Conservation (phyloP, 2,329 filamentous ascomycete genomes). For the Cladorrhinum sp. region DNA sequence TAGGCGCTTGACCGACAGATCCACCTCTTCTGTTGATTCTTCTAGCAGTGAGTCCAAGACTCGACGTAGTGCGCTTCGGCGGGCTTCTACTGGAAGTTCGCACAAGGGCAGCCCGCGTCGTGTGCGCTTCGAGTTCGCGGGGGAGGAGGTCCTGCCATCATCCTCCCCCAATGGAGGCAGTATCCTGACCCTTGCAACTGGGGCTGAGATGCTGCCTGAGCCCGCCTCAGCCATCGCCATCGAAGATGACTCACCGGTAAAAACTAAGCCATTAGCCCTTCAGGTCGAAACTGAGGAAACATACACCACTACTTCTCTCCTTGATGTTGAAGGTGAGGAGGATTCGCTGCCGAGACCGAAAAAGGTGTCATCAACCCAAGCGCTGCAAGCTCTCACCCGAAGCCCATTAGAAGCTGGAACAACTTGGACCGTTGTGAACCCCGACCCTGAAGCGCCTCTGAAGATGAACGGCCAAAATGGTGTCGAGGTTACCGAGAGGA, state of each 20-base stretch:
- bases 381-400: constrained; percentile 36
- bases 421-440: constrained; percentile 35
- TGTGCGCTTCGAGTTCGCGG: constrained; percentile 61
- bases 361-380: constrained; percentile 38
- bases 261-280: background rate
- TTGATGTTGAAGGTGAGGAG: constrained; percentile 33
- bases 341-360: constrained; percentile 34
- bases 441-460: constrained; percentile 20
- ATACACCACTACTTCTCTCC: constrained; percentile 28
- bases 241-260: constrained; percentile 18
- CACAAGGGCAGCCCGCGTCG: constrained; percentile 55
- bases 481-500: background rate
- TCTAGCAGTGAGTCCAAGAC: constrained; percentile 47
- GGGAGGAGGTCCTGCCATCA: constrained; percentile 59
- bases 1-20: constrained; percentile 45
- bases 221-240: constrained; percentile 16
- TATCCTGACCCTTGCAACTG: constrained; percentile 11
- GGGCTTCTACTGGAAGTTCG: constrained; percentile 47
- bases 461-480: constrained; percentile 21
- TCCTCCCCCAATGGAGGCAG: constrained; percentile 45
- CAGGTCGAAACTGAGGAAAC: constrained; percentile 8
- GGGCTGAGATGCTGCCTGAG: constrained; percentile 25
- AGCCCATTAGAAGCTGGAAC: constrained; percentile 35
- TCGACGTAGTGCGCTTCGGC: constrained; percentile 56
- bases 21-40: constrained; percentile 50